Base-by-base conservation (phyloP, 1,284 basidiomycete species). In the Trichosporon ovoides region DNA sequence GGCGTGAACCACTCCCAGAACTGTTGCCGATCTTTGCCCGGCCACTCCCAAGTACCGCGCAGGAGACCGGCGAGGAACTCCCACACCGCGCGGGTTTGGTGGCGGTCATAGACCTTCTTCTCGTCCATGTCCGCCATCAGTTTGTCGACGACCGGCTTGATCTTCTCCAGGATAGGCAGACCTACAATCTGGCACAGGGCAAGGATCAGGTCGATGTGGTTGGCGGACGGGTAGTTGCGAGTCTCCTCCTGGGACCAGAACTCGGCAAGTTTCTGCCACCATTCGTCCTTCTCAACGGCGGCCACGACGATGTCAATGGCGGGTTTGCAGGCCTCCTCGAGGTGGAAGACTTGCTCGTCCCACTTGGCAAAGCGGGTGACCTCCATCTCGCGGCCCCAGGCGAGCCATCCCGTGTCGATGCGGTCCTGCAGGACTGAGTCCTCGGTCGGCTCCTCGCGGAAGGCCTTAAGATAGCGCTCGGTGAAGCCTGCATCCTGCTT, bases 1-100 rank as follows among this genome's bases (percentile, higher is more conserved):
- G 80, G 77, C 12, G 80, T 80, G 50, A 89, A 81, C 96, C 95
- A 98, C 33, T 79, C 71, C 92, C 91, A 95, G 3, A 98, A 76
- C 50, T 76, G 72, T 50, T 83, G 77, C 49, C 84, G 82, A 61
- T 82, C 79, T 54, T 78, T 77, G 58, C 81, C 80, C 0, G 85
- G 81, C 95, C 95, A 98, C 73, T 98, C 91, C 76, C 96, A 96
- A 13, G 87, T 86, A 24, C 92, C 94, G 83, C 80, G 66, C 53
- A 88, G 73, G 51, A 89, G 70, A 43, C 93, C 94, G 48, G 85
- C 83, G 36, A 97, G 73, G 33, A 96, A 79, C 79, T 98, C 95
- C 53, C 88, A 90, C 7, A 88, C 87, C 20, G 91, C 91, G 33
- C 94, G 84, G 71, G 95, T 93, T 77, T 91, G 90, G 80, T 91